phyloP scores from a whole-genome alignment of 176 grass and related monocot genomes.

The Aegilops longissima region DNA sequence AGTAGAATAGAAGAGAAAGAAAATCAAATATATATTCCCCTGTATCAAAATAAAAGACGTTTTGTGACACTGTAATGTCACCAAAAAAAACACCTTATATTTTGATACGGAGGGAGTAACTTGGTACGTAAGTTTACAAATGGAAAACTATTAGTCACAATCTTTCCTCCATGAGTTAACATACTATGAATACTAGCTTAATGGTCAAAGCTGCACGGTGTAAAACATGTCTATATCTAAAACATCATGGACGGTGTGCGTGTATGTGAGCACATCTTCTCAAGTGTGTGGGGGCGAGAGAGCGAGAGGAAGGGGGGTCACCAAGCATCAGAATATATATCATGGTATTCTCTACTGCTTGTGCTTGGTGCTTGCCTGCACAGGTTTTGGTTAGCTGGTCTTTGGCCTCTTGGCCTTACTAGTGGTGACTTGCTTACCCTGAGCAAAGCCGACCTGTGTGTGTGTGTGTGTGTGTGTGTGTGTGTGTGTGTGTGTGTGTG shows the following conservation, averaged over 20 bases:
- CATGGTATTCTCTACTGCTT: not conserved
- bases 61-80: too few relatives aligned
- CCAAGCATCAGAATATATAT: conserved; percentile 43
- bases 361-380: too few relatives aligned
- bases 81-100: too few relatives aligned
- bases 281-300: not conserved
- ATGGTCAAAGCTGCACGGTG: too few relatives aligned
- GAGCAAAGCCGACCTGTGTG: not conserved
- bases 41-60: too few relatives aligned
- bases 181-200: too few relatives aligned
- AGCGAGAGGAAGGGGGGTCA: not conserved
- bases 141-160: too few relatives aligned
- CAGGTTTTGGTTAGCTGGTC: not conserved
- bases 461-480: not conserved
- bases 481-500: not conserved
- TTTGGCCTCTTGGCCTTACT: not conserved
- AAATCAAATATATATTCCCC: too few relatives aligned
- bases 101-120: too few relatives aligned
- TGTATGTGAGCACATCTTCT: not conserved
- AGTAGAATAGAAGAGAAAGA: too few relatives aligned
- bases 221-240: not conserved
- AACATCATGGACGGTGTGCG: not conserved
- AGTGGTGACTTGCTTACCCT: not conserved
- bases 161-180: too few relatives aligned
- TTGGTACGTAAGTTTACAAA: too few relatives aligned